Base-by-base conservation (phyloP, 352 stramenopile species). In the Globisporangium mamillatum region DNA sequence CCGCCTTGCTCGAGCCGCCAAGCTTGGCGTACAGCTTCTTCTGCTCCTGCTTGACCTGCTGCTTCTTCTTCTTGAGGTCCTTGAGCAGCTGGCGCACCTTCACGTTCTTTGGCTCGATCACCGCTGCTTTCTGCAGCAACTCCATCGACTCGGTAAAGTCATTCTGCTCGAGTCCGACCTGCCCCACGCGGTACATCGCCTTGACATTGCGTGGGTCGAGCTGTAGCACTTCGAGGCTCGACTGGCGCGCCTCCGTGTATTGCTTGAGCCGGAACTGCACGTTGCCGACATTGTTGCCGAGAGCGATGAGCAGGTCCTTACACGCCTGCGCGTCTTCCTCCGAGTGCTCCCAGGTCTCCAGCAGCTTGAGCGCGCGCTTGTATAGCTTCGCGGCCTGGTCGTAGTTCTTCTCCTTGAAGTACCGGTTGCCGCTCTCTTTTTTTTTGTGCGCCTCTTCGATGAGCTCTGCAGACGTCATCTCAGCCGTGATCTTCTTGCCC, bases 261-360 rank as follows among this genome's bases (percentile, higher is more conserved):
- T 94, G 82, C 67, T 82, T 74, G 12, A 93, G 70, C 41, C 88
- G 86, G 68, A 88, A 81, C 72, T 94, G 87, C 56, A 94, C 87
- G 56, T 94, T 94, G 53, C 74, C 87, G 18, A 94, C 84, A 64
- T 94, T 94, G 74, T 94, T 94, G 34, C 84, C 87, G 14, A 94
- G 68, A 25, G 84, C 84, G 32, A 93, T 73, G 16, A 94, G 76
- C 68, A 94, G 75, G 54, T 88, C 78, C 62, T 92, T 92, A 75
- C 87, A 94, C 67, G 80, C 69, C 22, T 61, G 50, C n/a, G 70
- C 66, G 57, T 83, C 76, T 46, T 85, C 77, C 0, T 89, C 81
- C 22, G 71, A 77, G 63, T 81, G 81, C 55, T 94, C 81, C 81
- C 83, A 93, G 59, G 75, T 81, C 63, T 93, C 87, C 48, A 94